Conservation (phyloP, 768 basidiomycete genomes). For the Leccinum obscurum region DNA sequence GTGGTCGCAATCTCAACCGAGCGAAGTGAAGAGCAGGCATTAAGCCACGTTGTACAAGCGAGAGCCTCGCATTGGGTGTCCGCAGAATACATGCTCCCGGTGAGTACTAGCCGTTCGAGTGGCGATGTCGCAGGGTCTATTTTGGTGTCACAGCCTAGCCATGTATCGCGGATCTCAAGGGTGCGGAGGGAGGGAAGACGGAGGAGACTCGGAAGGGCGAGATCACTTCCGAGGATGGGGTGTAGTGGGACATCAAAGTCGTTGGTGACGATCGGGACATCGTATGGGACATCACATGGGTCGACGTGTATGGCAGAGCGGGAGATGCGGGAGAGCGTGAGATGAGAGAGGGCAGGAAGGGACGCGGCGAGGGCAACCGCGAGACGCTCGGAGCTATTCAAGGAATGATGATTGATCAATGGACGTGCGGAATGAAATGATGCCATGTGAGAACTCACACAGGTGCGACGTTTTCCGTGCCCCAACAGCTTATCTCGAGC, state of each 20-base stretch:
- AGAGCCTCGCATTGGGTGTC: slow-evolving; percentile 18
- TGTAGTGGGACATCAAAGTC: slow-evolving; percentile 62
- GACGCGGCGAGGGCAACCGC: slow-evolving; percentile 68
- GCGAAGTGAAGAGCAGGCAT: slow-evolving; percentile 22
- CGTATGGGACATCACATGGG: slow-evolving; percentile 38
- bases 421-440: background rate
- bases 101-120: slow-evolving; percentile 26
- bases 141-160: slow-evolving; percentile 49
- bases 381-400: slow-evolving; percentile 50
- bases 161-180: slow-evolving; percentile 68
- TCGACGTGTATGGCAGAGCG: slow-evolving; percentile 68
- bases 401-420: slow-evolving; percentile 4
- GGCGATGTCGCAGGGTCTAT: slow-evolving; percentile 11
- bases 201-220: slow-evolving; percentile 66
- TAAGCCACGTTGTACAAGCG: slow-evolving; percentile 29
- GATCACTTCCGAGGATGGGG: slow-evolving; percentile 52
- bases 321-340: slow-evolving; percentile 62
- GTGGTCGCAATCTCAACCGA: slow-evolving; percentile 25
- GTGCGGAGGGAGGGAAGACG: slow-evolving; percentile 59
- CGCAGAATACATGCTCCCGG: slow-evolving; percentile 32
- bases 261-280: slow-evolving; percentile 59
- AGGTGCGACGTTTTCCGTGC: slow-evolving; percentile 35
- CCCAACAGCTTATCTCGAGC: slow-evolving; percentile 26
- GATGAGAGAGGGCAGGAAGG: slow-evolving; percentile 51
- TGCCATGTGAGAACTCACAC: slow-evolving; percentile 33